Evolutionary conservation across 257 asterid species (phyloP).

Genomic region (Capsicum chinense): DNA sequence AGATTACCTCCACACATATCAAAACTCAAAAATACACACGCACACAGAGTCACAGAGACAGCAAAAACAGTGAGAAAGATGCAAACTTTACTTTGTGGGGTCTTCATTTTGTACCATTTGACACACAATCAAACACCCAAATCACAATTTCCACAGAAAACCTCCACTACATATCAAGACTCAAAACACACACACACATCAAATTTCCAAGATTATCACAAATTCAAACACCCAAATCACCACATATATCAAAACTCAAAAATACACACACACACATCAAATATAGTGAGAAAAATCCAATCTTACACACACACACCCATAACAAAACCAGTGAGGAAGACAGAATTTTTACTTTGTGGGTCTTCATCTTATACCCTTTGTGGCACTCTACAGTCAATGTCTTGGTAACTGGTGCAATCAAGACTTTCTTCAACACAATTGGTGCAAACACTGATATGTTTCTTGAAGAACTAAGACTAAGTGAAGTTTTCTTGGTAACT

Average conservation of each 20-base stretch:
- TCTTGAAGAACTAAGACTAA: constrained; percentile 58
- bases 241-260: not conserved
- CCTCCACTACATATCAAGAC: not conserved
- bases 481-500: constrained; percentile 45
- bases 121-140: not conserved
- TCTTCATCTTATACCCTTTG: constrained; percentile 48
- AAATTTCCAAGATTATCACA: no score
- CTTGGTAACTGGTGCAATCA: constrained; percentile 36
- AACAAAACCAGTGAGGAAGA: constrained; percentile 31
- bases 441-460: constrained; percentile 55
- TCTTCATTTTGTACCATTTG: not conserved
- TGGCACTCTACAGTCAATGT: constrained; percentile 54
- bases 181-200: no score
- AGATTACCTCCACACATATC: not conserved
- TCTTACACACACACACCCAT: not conserved
- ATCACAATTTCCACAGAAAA: not conserved
- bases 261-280: not conserved
- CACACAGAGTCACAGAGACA: not conserved
- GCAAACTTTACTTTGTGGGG: not conserved
- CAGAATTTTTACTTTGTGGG: constrained; percentile 38
- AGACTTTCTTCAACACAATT: constrained; percentile 44
- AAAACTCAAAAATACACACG: not conserved
- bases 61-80: not conserved
- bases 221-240: not conserved
- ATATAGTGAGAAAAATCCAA: no score